phyloP scores from a whole-genome alignment of 164 flowering plant species.

The Vitis vinifera region DNA sequence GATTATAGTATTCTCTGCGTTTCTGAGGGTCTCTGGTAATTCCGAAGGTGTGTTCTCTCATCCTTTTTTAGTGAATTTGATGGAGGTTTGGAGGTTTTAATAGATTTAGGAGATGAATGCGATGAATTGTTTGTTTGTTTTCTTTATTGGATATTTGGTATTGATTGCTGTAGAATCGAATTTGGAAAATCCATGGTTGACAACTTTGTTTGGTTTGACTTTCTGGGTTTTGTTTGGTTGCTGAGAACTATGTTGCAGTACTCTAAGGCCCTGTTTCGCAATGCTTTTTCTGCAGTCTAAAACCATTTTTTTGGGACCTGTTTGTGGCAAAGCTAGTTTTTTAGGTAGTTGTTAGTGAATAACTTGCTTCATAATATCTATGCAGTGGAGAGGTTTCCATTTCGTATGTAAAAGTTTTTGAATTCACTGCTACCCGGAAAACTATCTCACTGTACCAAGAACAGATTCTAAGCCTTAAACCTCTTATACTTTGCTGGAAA shows the following conservation, averaged over 20 bases:
- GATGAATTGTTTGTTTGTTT: neutral
- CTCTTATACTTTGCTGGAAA: no score
- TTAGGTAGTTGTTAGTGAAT: no score
- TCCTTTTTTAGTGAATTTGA: neutral
- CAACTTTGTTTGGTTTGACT: neutral
- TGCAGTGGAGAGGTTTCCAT: no score
- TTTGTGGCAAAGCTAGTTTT: no score
- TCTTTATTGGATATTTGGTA: neutral
- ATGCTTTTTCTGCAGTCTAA: no score
- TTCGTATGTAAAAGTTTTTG: no score
- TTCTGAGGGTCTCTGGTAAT: constrained; percentile 29
- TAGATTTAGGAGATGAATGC: neutral
- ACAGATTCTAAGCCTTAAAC: no score
- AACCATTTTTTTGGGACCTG: no score
- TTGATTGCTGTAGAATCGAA: neutral
- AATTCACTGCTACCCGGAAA: no score
- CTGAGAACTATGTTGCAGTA: neutral
- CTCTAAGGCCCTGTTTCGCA: no score
- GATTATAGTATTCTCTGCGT: constrained; percentile 19
- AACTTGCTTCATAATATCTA: no score
- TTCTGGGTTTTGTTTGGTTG: neutral
- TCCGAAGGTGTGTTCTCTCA: constrained; percentile 37
- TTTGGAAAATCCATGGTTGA: neutral
- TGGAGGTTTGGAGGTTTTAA: neutral
- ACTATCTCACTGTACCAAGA: no score